These are phyloP conservation scores for Eutypella sp. DNA, from an alignment of 2,329 filamentous ascomycete species.

Conservation along the genomic window DNA sequence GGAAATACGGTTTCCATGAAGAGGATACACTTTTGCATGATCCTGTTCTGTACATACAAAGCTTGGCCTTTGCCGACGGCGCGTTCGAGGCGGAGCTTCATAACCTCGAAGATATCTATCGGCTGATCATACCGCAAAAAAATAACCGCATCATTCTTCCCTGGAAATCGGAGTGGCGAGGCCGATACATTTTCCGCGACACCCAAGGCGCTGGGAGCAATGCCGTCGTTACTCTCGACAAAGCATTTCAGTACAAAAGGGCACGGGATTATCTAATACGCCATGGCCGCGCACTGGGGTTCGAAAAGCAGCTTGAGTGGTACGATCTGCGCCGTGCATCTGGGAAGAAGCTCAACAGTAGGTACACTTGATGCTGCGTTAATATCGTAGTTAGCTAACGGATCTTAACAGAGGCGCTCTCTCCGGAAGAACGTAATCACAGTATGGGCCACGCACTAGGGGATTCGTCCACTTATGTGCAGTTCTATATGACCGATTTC, in stretches of 20 bases:
- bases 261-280: neutral
- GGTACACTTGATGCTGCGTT: neutral
- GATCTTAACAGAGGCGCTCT: neutral
- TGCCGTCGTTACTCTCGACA: neutral
- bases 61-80: neutral
- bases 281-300: neutral
- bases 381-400: neutral
- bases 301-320: neutral
- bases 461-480: neutral
- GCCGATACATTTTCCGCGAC: neutral
- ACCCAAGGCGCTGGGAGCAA: neutral
- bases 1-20: neutral
- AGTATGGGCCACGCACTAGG: neutral
- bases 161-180: neutral
- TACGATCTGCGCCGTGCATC: neutral
- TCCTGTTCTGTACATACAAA: neutral
- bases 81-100: neutral
- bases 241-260: neutral
- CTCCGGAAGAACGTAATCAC: neutral
- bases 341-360: too few relatives aligned
- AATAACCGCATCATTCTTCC: neutral
- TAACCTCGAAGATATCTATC: neutral
- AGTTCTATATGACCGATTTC: neutral
- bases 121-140: neutral
- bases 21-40: neutral